phyloP scores from a whole-genome alignment of 306 rosid species.

The Arachis stenosperma region DNA sequence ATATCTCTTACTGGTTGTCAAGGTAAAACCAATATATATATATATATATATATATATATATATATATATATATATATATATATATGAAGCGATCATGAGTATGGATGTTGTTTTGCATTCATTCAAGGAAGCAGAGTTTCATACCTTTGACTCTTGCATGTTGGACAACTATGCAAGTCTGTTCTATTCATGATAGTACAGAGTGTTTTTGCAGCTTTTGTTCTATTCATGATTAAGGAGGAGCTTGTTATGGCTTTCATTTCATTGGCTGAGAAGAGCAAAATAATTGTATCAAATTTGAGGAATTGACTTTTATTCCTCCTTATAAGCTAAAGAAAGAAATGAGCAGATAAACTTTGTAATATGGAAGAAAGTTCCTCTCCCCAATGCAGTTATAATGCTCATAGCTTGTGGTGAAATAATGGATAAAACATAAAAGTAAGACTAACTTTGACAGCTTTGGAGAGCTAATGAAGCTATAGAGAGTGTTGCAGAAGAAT shows the following conservation, averaged over 20 bases:
- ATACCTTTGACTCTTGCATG: too few species aligned
- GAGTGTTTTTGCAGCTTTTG: slow-evolving; percentile 87
- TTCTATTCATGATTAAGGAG: slow-evolving; percentile 83
- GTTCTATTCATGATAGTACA: slow-evolving; percentile 52
- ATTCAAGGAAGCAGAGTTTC: too few species aligned
- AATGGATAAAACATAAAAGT: not conserved
- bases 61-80: too few species aligned
- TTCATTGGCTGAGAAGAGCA: slow-evolving; percentile 47
- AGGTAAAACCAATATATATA: slow-evolving; percentile 53
- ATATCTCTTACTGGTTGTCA: slow-evolving; percentile 78
- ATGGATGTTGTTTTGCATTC: too few species aligned
- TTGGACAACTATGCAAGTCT: too few species aligned
- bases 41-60: not conserved
- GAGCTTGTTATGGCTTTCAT: slow-evolving; percentile 71
- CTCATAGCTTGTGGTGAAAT: slow-evolving; percentile 19
- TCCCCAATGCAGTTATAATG: not conserved
- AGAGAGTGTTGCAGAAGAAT: too few species aligned
- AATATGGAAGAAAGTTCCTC: not conserved
- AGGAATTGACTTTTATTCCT: slow-evolving; percentile 25
- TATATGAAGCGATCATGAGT: too few species aligned
- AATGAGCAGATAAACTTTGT: not conserved
- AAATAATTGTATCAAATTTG: slow-evolving; percentile 33
- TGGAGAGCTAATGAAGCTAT: too few species aligned
- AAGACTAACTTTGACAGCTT: too few species aligned
- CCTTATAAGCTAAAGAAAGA: too few species aligned